Evolutionary conservation across 2,329 filamentous ascomycete species (phyloP).

Genomic region (Diaporthe ilicicola): DNA sequence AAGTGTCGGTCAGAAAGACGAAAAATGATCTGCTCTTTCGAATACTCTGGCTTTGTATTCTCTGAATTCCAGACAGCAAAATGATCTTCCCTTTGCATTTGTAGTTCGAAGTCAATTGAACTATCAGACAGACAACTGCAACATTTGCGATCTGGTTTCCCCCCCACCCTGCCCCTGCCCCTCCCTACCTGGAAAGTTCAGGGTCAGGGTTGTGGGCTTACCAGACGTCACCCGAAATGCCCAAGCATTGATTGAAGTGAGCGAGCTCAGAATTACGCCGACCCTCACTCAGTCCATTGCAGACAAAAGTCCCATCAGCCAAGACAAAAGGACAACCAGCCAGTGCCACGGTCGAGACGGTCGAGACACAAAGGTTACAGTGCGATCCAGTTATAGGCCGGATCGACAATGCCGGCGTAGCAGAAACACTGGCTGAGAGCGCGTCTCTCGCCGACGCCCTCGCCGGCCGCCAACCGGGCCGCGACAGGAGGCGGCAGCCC

Average conservation of each 20-base stretch:
- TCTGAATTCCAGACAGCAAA: background rate
- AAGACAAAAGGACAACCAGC: background rate
- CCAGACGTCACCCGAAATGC: too few species aligned
- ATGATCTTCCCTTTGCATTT: too few species aligned
- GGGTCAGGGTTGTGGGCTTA: background rate
- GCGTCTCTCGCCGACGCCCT: background rate
- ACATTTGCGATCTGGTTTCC: too few species aligned
- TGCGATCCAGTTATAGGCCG: slow-evolving; percentile 2
- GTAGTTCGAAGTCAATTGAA: too few species aligned
- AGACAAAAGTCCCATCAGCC: background rate
- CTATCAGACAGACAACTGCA: too few species aligned
- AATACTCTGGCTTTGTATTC: background rate
- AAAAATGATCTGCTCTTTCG: background rate
- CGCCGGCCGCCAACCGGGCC: slow-evolving; percentile 19
- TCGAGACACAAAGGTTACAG: background rate
- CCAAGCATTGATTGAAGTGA: background rate
- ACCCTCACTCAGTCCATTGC: background rate
- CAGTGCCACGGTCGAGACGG: background rate
- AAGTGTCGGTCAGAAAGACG: background rate
- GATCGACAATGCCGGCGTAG: slow-evolving; percentile 12
- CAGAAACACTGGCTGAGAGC: slow-evolving; percentile 17
- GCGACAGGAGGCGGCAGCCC: slow-evolving; percentile 8
- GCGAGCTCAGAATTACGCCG: background rate
- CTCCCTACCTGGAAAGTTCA: too few species aligned
- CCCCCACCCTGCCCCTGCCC: too few species aligned